Conservation (phyloP, 768 basidiomycete species). For the Pilatotrama ljubarskyi region DNA sequence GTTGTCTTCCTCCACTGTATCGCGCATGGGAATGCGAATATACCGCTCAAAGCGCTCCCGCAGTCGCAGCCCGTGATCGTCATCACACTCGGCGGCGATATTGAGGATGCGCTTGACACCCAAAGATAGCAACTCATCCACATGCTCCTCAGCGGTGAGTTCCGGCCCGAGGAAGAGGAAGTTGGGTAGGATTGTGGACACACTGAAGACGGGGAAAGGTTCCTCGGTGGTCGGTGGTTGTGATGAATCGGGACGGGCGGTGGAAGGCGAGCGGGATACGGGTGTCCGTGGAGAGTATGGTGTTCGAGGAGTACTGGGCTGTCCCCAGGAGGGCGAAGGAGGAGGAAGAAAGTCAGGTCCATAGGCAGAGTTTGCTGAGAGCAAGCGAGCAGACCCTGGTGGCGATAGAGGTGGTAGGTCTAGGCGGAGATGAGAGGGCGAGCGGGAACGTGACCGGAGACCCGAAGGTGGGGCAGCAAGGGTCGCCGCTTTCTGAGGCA, state of each 20-base stretch:
- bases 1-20: conserved; percentile 93
- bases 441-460: conserved; percentile 37
- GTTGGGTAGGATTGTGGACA: conserved; percentile 88
- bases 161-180: conserved; percentile 94
- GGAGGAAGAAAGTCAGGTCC: conserved; percentile 32
- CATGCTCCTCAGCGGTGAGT: conserved; percentile 70
- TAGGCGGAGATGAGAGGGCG: conserved; percentile 63
- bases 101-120: conserved; percentile 90
- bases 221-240: conserved; percentile 57
- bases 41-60: conserved; percentile 80
- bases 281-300: conserved; percentile 39
- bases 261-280: conserved; percentile 57
- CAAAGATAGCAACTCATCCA: conserved; percentile 66
- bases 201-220: conserved; percentile 65
- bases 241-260: conserved; percentile 62
- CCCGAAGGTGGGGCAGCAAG: conserved; percentile 41
- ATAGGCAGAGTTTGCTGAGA: conserved; percentile 34
- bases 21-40: conserved; percentile 86
- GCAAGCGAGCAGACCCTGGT: conserved; percentile 50
- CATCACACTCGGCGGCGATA: conserved; percentile 87
- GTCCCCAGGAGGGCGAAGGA: conserved; percentile 29
- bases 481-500: conserved; percentile 59
- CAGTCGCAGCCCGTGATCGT: conserved; percentile 72
- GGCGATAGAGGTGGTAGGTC: conserved; percentile 60
- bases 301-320: conserved; percentile 40